Evolutionary conservation across 768 basidiomycete genomes (phyloP), one percentile per base, ranked within the genome.

Genomic region (Artomyces pyxidatus): DNA sequence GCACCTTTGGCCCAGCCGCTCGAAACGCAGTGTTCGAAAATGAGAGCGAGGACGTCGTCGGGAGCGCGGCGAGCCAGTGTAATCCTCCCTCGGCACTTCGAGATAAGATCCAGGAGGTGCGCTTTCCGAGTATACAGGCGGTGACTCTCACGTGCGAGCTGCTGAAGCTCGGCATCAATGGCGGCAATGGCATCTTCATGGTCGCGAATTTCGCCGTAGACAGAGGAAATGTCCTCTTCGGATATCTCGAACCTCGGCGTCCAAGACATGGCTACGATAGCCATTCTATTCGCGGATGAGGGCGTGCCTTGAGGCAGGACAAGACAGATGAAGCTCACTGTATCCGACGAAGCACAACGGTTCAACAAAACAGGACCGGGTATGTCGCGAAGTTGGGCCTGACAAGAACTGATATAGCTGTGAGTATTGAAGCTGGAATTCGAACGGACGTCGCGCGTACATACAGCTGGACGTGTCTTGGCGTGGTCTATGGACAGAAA

Each of bases 61-160:
- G 78, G 77, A 47, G 80, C 66, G 21, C 73, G 76, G n/a, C 71
- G 70, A 7, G 78, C 80, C 35, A 81, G 69, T 2, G 78, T 77
- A 39, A 75, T 71, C 29, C 72, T 61, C 25, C 77, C 74, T 52
- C 66, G 68, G 56, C 62, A 73, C 27, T 65, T 66, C 28, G 64
- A 65, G 50, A 80, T 74, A 23, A 65, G 62, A n/a, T 68, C 64
- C 41, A 65, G 51, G 57, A 79, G 71, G 46, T 68, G 60, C 37
- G 58, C 56, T 61, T 70, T 75, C 56, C 66, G 66, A 46, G 70
- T 64, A 48, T 72, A 68, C 19, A 80, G 64, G 42, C 62, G 65
- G 37, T 70, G 67, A 38, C 78, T 60, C 11, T 67, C 62, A 35
- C 60, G 60, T 51, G 68, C 58, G 27, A 77, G 62, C n/a, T 40